These are phyloP conservation scores for Stagonosporopsis cucurbitacearum DNA, from an alignment of 2,329 filamentous ascomycete genomes.

Conservation along the genomic window DNA sequence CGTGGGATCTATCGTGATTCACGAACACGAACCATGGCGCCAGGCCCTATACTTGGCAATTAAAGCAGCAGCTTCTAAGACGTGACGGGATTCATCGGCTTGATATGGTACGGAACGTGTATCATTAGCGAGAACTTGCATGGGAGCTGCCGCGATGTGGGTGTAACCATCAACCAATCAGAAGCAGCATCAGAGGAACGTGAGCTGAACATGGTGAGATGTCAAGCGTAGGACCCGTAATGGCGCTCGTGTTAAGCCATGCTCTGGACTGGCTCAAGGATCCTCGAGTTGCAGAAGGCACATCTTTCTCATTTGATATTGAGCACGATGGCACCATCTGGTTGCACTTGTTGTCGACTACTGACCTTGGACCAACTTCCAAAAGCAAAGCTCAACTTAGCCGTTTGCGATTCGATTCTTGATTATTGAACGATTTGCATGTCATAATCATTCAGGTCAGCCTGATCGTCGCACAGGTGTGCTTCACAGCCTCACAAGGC, in stretches of 20 bases:
- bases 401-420: background rate
- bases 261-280: slow-evolving; percentile 15
- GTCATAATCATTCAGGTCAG: slow-evolving; percentile 3
- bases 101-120: slow-evolving; percentile 19
- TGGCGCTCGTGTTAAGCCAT: slow-evolving; percentile 26
- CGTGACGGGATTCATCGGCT: slow-evolving; percentile 2
- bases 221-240: slow-evolving; percentile 17
- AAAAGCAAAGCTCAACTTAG: background rate
- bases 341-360: background rate
- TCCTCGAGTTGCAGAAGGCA: slow-evolving; percentile 10
- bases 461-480: background rate
- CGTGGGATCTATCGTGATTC: background rate
- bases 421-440: background rate
- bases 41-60: slow-evolving; percentile 5
- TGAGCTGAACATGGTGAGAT: slow-evolving; percentile 27
- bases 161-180: slow-evolving; percentile 23
- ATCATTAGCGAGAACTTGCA: slow-evolving; percentile 10
- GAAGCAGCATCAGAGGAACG: slow-evolving; percentile 21
- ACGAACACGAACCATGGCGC: slow-evolving; percentile 25
- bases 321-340: slow-evolving; percentile 18
- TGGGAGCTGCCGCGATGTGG: slow-evolving; percentile 20
- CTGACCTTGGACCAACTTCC: background rate
- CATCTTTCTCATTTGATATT: slow-evolving; percentile 21
- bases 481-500: slow-evolving; percentile 7
- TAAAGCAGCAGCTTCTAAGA: background rate